Percentiles rank a stretch among this genome's conserved stretches.
phyloP scores from a whole-genome alignment of 768 basidiomycete genomes.

The Tylopilus vinaceipallidus region DNA sequence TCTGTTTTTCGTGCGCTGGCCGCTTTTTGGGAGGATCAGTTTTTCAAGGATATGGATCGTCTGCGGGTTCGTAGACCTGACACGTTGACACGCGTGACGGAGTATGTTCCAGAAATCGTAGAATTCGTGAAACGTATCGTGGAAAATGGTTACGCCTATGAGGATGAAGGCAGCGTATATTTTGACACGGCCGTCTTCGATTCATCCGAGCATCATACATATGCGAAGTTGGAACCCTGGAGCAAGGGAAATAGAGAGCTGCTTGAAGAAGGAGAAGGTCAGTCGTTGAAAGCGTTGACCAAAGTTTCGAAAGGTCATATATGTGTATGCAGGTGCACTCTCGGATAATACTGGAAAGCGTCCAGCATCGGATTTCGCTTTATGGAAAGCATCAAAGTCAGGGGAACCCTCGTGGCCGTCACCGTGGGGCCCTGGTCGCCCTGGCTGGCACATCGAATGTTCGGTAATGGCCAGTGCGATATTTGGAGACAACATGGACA shows the following conservation, averaged over 20 bases:
- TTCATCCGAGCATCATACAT: conserved; percentile 69
- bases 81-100: conserved; percentile 90
- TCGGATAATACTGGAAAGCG: conserved; percentile 60
- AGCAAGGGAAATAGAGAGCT: conserved; percentile 91
- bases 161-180: conserved; percentile 80
- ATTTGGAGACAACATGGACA: conserved; percentile 69
- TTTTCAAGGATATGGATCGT: conserved; percentile 91
- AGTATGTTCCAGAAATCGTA: conserved; percentile 95
- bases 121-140: conserved; percentile 84
- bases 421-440: conserved; percentile 89
- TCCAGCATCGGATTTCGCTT: conserved; percentile 89
- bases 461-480: conserved; percentile 96
- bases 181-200: conserved; percentile 88
- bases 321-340: conserved; percentile 47
- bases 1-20: conserved; percentile 80
- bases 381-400: conserved; percentile 96
- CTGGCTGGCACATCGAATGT: conserved; percentile 99
- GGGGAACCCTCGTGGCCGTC: conserved; percentile 97
- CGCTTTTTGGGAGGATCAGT: conserved; percentile 84
- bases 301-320: not conserved
- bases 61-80: conserved; percentile 86
- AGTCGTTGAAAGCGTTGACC: conserved; percentile 6
- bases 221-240: conserved; percentile 95
- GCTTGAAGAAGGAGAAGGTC: conserved; percentile 91
- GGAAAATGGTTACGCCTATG: conserved; percentile 77